Conservation (phyloP, 2,329 filamentous ascomycete genomes). For the Exophiala sideris region DNA sequence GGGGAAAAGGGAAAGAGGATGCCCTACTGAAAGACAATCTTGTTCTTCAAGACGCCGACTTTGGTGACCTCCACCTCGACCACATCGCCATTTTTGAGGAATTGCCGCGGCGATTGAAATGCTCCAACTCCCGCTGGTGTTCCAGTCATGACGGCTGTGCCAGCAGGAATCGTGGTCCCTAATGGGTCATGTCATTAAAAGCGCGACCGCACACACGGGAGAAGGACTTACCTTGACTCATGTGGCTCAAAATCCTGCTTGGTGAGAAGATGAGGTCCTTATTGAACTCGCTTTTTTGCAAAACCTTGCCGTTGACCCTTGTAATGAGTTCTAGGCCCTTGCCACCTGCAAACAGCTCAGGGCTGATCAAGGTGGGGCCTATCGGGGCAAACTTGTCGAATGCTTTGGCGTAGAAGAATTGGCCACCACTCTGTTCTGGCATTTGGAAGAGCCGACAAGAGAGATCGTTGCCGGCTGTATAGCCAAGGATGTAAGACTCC, state of each 20-base stretch:
- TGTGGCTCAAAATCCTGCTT: constrained; percentile 42
- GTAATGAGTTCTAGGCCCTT: constrained; percentile 34
- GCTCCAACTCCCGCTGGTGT: constrained; percentile 43
- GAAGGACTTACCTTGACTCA: constrained; percentile 35
- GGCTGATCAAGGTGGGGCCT: constrained; percentile 37
- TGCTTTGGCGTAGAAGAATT: constrained; percentile 40
- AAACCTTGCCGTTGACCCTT: constrained; percentile 43
- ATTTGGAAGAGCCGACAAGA: constrained; percentile 37
- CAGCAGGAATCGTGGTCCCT: constrained; percentile 46
- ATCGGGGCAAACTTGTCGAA: constrained; percentile 43
- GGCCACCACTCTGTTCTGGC: constrained; percentile 31
- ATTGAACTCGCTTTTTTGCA: constrained; percentile 40
- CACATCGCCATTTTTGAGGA: constrained; percentile 33
- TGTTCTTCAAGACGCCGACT: constrained; percentile 1
- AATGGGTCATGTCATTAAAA: constrained; percentile 34
- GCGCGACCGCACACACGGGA: constrained; percentile 7
- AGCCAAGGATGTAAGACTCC: constrained; percentile 39
- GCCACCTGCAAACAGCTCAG: constrained; percentile 36
- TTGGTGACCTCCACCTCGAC: constrained; percentile 4
- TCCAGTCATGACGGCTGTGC: constrained; percentile 51
- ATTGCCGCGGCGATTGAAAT: constrained; percentile 31
- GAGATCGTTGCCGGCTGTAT: constrained; percentile 40
- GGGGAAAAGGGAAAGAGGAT: too few relatives aligned
- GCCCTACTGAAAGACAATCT: background rate
- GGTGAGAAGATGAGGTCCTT: constrained; percentile 50